These are phyloP conservation scores for Termitomyces sp. DNA, from an alignment of 768 basidiomycete species.

Conservation along the genomic window DNA sequence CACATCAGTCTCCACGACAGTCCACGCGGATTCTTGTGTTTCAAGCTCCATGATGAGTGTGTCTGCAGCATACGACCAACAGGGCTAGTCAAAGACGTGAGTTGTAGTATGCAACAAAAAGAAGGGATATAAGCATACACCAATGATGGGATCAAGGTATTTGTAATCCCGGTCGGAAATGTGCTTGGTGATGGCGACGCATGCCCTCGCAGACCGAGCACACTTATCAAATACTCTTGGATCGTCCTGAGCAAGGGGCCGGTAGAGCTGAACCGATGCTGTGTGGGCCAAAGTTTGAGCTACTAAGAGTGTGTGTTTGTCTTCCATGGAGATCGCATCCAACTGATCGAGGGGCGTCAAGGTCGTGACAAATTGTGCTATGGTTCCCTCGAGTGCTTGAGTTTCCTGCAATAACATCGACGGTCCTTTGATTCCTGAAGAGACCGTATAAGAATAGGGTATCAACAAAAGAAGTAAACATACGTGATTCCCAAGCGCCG, in stretches of 20 bases:
- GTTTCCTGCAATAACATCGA: constrained; percentile 53
- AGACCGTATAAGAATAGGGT: constrained; percentile 2
- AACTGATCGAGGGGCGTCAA: constrained; percentile 65
- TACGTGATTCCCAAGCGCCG: constrained; percentile 59
- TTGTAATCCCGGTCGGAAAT: constrained; percentile 62
- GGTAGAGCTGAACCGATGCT: constrained; percentile 63
- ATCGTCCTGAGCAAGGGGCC: constrained; percentile 57
- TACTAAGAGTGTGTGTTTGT: constrained; percentile 56
- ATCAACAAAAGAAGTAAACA: constrained; percentile 10
- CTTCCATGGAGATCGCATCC: constrained; percentile 48
- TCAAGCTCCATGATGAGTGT: constrained; percentile 65
- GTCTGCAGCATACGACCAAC: constrained; percentile 70
- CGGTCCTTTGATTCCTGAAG: constrained; percentile 39
- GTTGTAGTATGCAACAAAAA: constrained; percentile 7
- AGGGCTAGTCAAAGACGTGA: constrained; percentile 40
- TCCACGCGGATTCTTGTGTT: constrained; percentile 60
- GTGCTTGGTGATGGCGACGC: constrained; percentile 57
- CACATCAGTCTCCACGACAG: constrained; percentile 54
- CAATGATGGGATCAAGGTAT: constrained; percentile 76
- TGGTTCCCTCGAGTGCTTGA: constrained; percentile 57
- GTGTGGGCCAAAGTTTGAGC: constrained; percentile 65
- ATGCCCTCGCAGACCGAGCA: constrained; percentile 56
- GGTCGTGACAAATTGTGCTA: constrained; percentile 59
- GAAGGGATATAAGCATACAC: constrained; percentile 40
- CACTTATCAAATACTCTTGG: constrained; percentile 63